Conservation (phyloP, 2,329 filamentous ascomycete genomes). For the Aspergillus fischeri region DNA sequence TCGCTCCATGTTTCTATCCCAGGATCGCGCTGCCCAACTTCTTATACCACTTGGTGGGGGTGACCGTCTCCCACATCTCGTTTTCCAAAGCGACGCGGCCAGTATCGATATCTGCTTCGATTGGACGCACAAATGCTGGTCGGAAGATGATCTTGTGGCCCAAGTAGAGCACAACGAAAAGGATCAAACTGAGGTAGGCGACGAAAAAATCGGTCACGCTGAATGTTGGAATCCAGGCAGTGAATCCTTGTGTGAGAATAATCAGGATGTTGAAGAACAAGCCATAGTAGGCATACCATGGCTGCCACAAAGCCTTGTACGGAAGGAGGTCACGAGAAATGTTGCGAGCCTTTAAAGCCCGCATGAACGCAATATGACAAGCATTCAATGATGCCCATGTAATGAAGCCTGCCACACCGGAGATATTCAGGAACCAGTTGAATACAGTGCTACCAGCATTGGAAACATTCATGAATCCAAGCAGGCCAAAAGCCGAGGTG, state of each 20-base stretch:
- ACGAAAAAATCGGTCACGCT: slow-evolving; percentile 59
- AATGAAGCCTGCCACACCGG: slow-evolving; percentile 34
- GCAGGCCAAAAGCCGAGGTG: slow-evolving; percentile 53
- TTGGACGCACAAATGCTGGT: slow-evolving; percentile 34
- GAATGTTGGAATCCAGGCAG: slow-evolving; percentile 60
- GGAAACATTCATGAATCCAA: slow-evolving; percentile 67
- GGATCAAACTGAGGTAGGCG: slow-evolving; percentile 60
- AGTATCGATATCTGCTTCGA: slow-evolving; percentile 43
- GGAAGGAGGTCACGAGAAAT: slow-evolving; percentile 57
- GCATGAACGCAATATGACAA: slow-evolving; percentile 64
- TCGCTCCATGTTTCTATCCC: neutral
- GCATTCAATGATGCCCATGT: slow-evolving; percentile 37
- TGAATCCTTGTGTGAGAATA: slow-evolving; percentile 65
- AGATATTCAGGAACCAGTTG: slow-evolving; percentile 33
- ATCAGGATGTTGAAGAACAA: slow-evolving; percentile 63
- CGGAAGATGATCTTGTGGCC: slow-evolving; percentile 54
- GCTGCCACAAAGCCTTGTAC: slow-evolving; percentile 60
- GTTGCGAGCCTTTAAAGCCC: slow-evolving; percentile 53
- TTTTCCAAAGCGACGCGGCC: slow-evolving; percentile 35
- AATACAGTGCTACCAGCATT: slow-evolving; percentile 60
- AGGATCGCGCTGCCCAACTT: slow-evolving; percentile 9
- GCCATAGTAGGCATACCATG: slow-evolving; percentile 62
- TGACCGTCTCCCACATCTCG: slow-evolving; percentile 30
- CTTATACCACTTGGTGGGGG: slow-evolving; percentile 17
- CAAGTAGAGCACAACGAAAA: slow-evolving; percentile 58